Evolutionary conservation across 2,329 filamentous ascomycete genomes (phyloP), one percentile per base, ranked within the genome.

Genomic region (Cladophialophora bantiana): DNA sequence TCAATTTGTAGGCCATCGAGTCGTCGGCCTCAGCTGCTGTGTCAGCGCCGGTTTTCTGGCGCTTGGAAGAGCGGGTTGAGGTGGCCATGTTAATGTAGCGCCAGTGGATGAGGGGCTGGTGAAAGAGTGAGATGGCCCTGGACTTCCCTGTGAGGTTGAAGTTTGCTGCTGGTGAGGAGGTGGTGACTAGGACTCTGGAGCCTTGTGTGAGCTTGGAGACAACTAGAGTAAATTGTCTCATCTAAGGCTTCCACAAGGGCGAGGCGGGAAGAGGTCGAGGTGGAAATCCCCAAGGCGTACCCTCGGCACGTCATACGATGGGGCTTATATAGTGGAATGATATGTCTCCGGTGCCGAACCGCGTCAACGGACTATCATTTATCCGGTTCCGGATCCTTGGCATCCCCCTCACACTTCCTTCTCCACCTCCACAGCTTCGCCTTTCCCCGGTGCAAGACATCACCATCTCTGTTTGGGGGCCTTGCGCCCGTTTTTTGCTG

Each of bases 11-110:
- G 40, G 40, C n/a, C 26, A 26, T 31, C 7, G 57, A 62, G 7
- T 38, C 20, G 59, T 36, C 50, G 1, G 18, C 32, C 40, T 32
- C 20, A n/a, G 15, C 35, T n/a, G 45, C 40, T n/a, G 65, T 36
- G n/a, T 58, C 61, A 32, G 57, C 48, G 35, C 52, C 54, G n/a
- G 64, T 67, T 35, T 68, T 73, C 59, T 73, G 72, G 50, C 69
- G 68, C 62, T 74, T 73, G 60, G 67, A 63, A 7, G 67, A 63
- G 59, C 70, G 70, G 5, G 66, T 68, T 31, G 66, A 53, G 12
- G 66, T 56, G 38, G 69, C 61, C 56, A 69, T 69, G 38, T 61
- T 68, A 42, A 62, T 34, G 38, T 15, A 26, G 18, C 15, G 40
- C 2, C 5, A 13, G 20, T 18, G 31, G n/a, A 48, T 15, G 10